Evolutionary conservation across 176 grass and related monocot species (phyloP).

Genomic region (Hyparrhenia diplandra): DNA sequence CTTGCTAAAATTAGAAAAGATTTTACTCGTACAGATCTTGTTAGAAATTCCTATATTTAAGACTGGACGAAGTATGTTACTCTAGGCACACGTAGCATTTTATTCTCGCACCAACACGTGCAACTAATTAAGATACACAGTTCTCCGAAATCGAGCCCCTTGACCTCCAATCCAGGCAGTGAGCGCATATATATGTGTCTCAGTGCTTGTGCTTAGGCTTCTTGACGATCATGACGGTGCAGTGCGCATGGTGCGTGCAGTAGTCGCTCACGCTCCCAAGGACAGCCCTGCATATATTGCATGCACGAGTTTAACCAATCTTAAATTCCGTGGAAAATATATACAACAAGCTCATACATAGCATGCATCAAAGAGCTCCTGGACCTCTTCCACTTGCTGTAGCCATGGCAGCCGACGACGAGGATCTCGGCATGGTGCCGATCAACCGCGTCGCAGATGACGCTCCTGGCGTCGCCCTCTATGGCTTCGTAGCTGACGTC

Average conservation of each 20-base stretch:
- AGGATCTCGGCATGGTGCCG: constrained; percentile 69
- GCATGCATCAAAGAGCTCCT: too few species aligned
- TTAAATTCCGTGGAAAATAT: too few species aligned
- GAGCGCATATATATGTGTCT: background rate
- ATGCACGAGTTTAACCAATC: background rate
- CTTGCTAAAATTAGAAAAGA: too few species aligned
- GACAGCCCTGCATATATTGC: constrained; percentile 81
- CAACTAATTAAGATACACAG: too few species aligned
- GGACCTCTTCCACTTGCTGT: constrained; percentile 71
- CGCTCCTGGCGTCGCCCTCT: constrained; percentile 68
- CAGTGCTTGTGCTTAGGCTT: constrained; percentile 57
- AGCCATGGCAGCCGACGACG: constrained; percentile 78
- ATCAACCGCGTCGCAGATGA: constrained; percentile 79
- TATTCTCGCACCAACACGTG: too few species aligned
- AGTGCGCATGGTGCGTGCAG: constrained; percentile 81
- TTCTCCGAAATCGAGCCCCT: too few species aligned
- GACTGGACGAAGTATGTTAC: too few species aligned
- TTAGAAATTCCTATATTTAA: too few species aligned
- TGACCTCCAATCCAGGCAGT: too few species aligned
- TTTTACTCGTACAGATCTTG: too few species aligned
- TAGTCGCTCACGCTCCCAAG: constrained; percentile 93
- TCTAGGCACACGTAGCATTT: too few species aligned
- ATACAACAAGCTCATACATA: too few species aligned
- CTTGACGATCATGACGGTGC: constrained; percentile 90
- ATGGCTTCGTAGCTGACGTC: constrained; percentile 44